Evolutionary conservation across 495 filamentous ascomycete species (phyloP), one percentile per base, ranked within the genome.

Genomic region (Saxophila tyrrhenica): DNA sequence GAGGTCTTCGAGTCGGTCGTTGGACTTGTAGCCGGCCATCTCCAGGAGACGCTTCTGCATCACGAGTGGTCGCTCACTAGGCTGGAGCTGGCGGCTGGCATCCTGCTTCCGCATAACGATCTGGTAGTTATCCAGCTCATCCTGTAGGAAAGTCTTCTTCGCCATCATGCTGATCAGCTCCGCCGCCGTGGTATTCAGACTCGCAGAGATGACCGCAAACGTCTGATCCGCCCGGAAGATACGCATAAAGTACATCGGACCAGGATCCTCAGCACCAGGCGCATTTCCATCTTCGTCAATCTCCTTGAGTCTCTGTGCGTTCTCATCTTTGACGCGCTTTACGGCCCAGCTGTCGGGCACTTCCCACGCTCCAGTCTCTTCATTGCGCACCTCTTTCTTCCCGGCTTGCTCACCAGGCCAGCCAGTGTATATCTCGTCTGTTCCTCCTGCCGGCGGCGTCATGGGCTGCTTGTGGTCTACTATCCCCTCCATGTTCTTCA

Each of bases 291-390:
- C 77, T 17, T 63, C 61, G 52, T 79, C 78, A 42, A 84, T 78
- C 48, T 87, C 84, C n/a, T 66, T 67, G 10, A 83, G 58, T 17
- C 75, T 69, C 17, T 70, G 61, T 35, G 78, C 70, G 61, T 82
- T 79, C 46, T 90, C 87, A 46, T 89, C 78, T 11, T 73, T 72
- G 24, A 73, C 72, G 54, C 77, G 81, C 57, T 83, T 86, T 32
- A 95, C 88, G 32, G 84, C 86, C 90, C 90, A 96, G 67, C 87
- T 92, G 65, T 95, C 90, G 11, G 90, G 90, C 2, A 89, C 88
- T 67, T 88, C 82, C 90, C 90, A 96, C 7, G 76, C 74, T 32
- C 57, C 55, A 51, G 64, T 69, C 39, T 58, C 52, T 51, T 68
- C 70, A 39, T 48, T 58, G 53, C 60, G 65, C 53, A 38, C 20